Evolutionary conservation across 75 land plant genomes (phyloP).

Genomic region (Picea glauca): DNA sequence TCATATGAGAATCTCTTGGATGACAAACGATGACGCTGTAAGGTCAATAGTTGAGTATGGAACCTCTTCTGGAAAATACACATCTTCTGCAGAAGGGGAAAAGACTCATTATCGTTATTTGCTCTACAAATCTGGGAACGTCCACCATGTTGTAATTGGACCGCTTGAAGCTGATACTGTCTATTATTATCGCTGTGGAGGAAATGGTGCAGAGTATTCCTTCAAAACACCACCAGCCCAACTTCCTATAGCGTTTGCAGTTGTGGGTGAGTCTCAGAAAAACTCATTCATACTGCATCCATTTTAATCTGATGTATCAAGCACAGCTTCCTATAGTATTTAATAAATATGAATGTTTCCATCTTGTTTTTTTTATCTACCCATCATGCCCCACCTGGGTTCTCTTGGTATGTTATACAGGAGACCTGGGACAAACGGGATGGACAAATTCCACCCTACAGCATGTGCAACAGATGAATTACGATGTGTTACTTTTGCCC

Average conservation of each 20-base stretch:
- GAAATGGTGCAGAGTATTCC: constrained; percentile 47
- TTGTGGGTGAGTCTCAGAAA: constrained; percentile 49
- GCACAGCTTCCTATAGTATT: too few relatives aligned
- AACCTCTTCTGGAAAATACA: constrained; percentile 55
- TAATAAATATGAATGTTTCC: too few relatives aligned
- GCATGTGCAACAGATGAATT: constrained; percentile 44
- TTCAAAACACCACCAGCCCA: constrained; percentile 69
- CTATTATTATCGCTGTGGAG: constrained; percentile 81
- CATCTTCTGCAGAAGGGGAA: constrained; percentile 45
- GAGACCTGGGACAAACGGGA: constrained; percentile 86
- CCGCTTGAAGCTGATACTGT: constrained; percentile 52
- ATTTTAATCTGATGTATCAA: too few relatives aligned
- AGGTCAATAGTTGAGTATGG: constrained; percentile 74
- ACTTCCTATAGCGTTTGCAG: constrained; percentile 64
- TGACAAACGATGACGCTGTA: constrained; percentile 24
- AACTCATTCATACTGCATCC: too few relatives aligned
- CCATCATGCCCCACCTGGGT: too few relatives aligned
- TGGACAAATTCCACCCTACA: constrained; percentile 66
- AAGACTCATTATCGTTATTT: constrained; percentile 58
- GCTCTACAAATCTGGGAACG: constrained; percentile 65
- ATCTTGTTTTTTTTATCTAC: too few relatives aligned
- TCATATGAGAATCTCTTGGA: constrained; percentile 70
- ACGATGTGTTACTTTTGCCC: constrained; percentile 67
- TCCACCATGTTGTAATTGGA: constrained; percentile 80
- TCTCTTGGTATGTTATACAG: constrained; percentile 40